phyloP scores from a whole-genome alignment of 208 protist species.

The Phytomonas francai region DNA sequence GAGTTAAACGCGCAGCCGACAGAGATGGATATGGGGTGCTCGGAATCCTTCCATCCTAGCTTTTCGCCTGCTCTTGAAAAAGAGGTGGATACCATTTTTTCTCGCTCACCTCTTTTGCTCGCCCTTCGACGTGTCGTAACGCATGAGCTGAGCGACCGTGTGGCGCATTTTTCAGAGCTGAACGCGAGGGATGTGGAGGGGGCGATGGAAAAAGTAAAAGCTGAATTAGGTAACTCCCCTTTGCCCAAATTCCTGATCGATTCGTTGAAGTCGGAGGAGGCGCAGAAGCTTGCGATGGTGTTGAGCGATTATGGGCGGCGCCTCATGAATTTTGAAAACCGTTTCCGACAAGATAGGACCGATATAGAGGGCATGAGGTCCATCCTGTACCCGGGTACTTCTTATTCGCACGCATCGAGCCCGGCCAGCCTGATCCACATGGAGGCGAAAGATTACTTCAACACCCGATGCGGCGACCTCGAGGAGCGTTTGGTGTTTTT shows the following conservation, averaged over 20 bases:
- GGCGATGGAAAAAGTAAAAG: conserved; percentile 28
- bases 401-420: neutral
- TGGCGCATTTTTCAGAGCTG: conserved; percentile 31
- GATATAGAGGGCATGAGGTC: neutral
- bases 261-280: neutral
- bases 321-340: neutral
- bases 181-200: conserved; percentile 49
- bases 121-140: conserved; percentile 61
- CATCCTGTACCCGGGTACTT: neutral
- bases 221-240: conserved; percentile 9
- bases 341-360: neutral
- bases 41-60: neutral
- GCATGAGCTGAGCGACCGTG: conserved; percentile 55
- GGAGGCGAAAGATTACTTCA: conserved; percentile 8
- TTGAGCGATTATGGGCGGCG: neutral
- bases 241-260: neutral
- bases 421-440: neutral
- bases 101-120: conserved; percentile 56
- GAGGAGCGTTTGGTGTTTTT: conserved; percentile 72
- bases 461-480: conserved; percentile 46
- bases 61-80: neutral
- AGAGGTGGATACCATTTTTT: conserved; percentile 29
- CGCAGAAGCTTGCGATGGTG: neutral
- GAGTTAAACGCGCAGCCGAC: neutral
- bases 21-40: neutral